These are phyloP conservation scores for Malassezia vespertilionis DNA, from an alignment of 1,284 basidiomycete species.

Conservation along the genomic window DNA sequence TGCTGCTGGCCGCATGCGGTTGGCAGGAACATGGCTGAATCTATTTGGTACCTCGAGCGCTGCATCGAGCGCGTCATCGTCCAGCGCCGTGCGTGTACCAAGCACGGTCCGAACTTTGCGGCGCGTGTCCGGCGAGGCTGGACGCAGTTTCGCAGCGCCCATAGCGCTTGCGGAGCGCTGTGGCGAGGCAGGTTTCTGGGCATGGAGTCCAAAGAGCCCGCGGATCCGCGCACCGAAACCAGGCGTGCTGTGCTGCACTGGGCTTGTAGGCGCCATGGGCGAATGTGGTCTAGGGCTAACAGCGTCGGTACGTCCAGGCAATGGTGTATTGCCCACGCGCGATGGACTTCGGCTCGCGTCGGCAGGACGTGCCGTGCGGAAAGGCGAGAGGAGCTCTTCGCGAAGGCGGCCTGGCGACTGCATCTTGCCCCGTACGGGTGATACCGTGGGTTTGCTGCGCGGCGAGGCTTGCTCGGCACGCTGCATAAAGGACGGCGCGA, in stretches of 20 bases:
- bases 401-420: constrained; percentile 13
- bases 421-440: not conserved
- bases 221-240: constrained; percentile 33
- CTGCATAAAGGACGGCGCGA: not conserved
- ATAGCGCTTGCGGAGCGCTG: constrained; percentile 4
- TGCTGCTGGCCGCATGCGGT: too few relatives aligned
- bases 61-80: too few relatives aligned
- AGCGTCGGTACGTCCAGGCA: too few relatives aligned
- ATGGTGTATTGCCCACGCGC: not conserved
- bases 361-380: constrained; percentile 7
- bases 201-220: constrained; percentile 27
- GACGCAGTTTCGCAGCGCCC: constrained; percentile 1
- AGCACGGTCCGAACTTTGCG: too few relatives aligned
- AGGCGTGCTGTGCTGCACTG: not conserved
- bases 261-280: not conserved
- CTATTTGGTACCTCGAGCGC: too few relatives aligned
- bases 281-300: not conserved
- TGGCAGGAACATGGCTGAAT: too few relatives aligned
- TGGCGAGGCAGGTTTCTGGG: constrained; percentile 16
- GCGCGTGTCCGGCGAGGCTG: constrained; percentile 8
- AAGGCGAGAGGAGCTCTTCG: constrained; percentile 10
- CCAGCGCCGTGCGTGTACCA: too few relatives aligned
- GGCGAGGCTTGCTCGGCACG: not conserved
- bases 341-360: not conserved
- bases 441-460: not conserved